These are phyloP conservation scores for Aspergillus melleus DNA, from an alignment of 2,329 filamentous ascomycete species.

Conservation along the genomic window DNA sequence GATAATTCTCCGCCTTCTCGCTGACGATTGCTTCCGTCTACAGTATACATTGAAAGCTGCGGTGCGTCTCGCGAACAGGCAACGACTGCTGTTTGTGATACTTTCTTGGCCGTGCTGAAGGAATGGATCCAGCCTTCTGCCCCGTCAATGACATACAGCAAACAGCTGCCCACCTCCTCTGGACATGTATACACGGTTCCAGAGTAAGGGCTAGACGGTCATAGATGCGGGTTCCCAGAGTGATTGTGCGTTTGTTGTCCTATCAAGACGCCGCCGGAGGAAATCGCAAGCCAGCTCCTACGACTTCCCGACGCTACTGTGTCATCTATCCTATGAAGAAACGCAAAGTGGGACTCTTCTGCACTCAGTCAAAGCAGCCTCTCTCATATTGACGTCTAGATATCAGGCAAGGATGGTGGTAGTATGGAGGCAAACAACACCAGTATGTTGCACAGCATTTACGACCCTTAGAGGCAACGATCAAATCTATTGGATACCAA, in stretches of 20 bases:
- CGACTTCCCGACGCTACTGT: not conserved
- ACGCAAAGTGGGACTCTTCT: not conserved
- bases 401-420: not conserved
- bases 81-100: slow-evolving; percentile 37
- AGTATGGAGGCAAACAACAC: slow-evolving; percentile 6
- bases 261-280: not conserved
- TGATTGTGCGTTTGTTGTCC: not conserved
- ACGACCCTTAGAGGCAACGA: not conserved
- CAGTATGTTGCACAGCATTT: slow-evolving; percentile 6
- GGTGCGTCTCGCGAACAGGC: slow-evolving; percentile 36
- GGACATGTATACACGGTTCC: slow-evolving; percentile 28
- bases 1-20: no score
- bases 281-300: not conserved
- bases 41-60: slow-evolving; percentile 47
- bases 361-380: not conserved
- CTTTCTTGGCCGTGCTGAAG: slow-evolving; percentile 36
- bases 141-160: slow-evolving; percentile 38
- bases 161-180: slow-evolving; percentile 39
- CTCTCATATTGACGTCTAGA: not conserved
- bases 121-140: slow-evolving; percentile 42
- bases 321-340: not conserved
- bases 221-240: not conserved
- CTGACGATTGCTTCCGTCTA: slow-evolving; percentile 6
- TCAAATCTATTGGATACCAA: not conserved
- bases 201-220: not conserved